phyloP scores from a whole-genome alignment of 2,329 filamentous ascomycete species.

The Didymellaceae sp. region DNA sequence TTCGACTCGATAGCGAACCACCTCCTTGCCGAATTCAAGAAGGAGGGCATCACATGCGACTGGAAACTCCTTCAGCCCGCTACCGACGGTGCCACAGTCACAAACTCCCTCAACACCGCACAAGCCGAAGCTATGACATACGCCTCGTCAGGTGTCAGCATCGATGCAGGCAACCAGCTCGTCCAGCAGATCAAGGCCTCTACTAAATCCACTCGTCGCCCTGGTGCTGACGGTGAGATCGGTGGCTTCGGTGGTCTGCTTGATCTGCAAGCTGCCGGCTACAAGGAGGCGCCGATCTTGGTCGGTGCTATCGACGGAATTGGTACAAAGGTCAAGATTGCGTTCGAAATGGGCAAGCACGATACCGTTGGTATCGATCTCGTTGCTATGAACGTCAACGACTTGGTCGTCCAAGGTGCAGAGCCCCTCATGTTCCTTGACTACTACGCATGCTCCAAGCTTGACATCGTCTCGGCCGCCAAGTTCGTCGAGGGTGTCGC shows the following conservation, averaged over 20 bases:
- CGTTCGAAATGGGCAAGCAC: constrained; percentile 87
- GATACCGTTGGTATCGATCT: constrained; percentile 95
- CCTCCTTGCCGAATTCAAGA: constrained; percentile 76
- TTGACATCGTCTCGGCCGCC: constrained; percentile 78
- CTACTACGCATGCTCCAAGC: constrained; percentile 92
- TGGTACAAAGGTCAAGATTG: constrained; percentile 95
- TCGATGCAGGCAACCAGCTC: constrained; percentile 91
- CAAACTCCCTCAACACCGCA: constrained; percentile 18
- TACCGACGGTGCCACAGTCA: constrained; percentile 65
- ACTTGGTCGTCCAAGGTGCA: constrained; percentile 93
- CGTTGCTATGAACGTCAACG: constrained; percentile 99
- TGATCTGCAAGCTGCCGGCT: constrained; percentile 77
- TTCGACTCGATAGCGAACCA: constrained; percentile 84
- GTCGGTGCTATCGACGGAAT: constrained; percentile 97
- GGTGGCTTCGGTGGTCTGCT: constrained; percentile 93
- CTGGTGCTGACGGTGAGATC: constrained; percentile 90
- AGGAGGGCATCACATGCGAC: constrained; percentile 75
- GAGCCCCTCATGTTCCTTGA: constrained; percentile 96
- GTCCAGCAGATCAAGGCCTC: constrained; percentile 90
- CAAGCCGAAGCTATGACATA: constrained; percentile 71
- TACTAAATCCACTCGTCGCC: constrained; percentile 82
- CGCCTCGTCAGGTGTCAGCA: constrained; percentile 89
- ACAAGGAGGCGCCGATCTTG: constrained; percentile 75
- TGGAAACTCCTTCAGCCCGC: constrained; percentile 92
- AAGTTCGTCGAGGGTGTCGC: constrained; percentile 93